Conservation (phyloP, 2,329 filamentous ascomycete genomes). For the Arthroderma uncinatum region DNA sequence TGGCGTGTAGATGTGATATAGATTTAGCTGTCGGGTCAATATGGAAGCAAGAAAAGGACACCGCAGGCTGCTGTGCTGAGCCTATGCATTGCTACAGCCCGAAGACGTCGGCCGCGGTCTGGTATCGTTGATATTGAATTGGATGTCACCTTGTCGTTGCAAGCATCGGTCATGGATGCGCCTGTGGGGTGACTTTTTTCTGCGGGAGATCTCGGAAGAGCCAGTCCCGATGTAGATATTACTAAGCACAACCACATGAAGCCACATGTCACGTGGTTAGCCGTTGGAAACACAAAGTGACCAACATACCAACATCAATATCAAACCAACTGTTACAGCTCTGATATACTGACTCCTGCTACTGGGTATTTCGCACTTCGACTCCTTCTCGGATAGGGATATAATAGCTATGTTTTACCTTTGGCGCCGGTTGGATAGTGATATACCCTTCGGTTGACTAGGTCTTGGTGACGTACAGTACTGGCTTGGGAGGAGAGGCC, state of each 20-base stretch:
- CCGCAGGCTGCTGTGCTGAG: neutral
- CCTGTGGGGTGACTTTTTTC: neutral
- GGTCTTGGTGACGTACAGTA: too few species aligned
- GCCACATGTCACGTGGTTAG: too few species aligned
- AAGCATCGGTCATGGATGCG: neutral
- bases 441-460: too few species aligned
- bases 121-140: neutral
- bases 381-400: too few species aligned
- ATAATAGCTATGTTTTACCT: too few species aligned
- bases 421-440: too few species aligned
- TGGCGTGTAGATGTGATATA: neutral
- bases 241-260: neutral
- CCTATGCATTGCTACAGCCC: neutral
- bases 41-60: neutral
- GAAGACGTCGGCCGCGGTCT: neutral
- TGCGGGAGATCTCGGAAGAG: neutral
- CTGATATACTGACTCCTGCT: too few species aligned
- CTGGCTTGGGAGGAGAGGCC: too few species aligned
- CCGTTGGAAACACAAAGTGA: too few species aligned
- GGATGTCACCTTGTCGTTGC: neutral
- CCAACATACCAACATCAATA: too few species aligned
- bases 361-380: too few species aligned
- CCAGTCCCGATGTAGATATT: neutral
- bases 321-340: too few species aligned
- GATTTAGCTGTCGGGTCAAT: neutral